A percentile compares a stretch with the other conserved stretches of the same genome.
These are phyloP conservation scores for Noccaea bulbosa DNA, from an alignment of 345 rosid species.

Conservation along the genomic window DNA sequence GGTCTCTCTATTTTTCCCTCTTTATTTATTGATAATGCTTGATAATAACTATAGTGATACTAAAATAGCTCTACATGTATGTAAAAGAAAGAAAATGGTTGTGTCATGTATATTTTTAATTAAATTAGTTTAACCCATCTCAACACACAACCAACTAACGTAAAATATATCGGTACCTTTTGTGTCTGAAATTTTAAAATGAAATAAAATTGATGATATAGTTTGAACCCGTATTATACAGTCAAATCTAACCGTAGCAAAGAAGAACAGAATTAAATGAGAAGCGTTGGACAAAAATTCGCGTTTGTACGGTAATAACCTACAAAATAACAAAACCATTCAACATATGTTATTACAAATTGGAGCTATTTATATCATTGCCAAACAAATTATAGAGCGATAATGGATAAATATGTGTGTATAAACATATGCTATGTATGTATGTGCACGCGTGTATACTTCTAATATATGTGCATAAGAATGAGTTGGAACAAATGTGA, in stretches of 20 bases:
- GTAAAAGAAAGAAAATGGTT: not conserved
- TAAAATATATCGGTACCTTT: not conserved
- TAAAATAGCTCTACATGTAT: not conserved
- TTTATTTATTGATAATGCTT: not conserved
- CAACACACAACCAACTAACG: constrained; percentile 25
- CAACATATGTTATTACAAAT: not conserved
- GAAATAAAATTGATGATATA: not conserved
- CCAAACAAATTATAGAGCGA: too few relatives aligned
- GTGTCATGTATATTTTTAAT: not conserved
- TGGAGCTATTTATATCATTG: too few relatives aligned
- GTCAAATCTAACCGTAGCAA: not conserved
- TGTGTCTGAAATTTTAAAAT: constrained; percentile 8
- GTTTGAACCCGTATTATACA: not conserved
- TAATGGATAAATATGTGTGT: constrained; percentile 7
- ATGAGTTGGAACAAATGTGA: constrained; percentile 48
- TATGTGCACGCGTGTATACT: not conserved
- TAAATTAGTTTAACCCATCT: constrained; percentile 1
- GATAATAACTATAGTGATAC: not conserved
- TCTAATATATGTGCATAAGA: constrained; percentile 29
- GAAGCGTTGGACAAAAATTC: not conserved
- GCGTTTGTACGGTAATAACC: not conserved
- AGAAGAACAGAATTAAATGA: not conserved
- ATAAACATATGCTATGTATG: not conserved
- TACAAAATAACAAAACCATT: not conserved
- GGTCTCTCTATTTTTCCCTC: constrained; percentile 28